A percentile compares a stretch with the other conserved stretches of the same genome.
Conservation (phyloP, 768 basidiomycete species). For the Kwoniella dejecticola region DNA sequence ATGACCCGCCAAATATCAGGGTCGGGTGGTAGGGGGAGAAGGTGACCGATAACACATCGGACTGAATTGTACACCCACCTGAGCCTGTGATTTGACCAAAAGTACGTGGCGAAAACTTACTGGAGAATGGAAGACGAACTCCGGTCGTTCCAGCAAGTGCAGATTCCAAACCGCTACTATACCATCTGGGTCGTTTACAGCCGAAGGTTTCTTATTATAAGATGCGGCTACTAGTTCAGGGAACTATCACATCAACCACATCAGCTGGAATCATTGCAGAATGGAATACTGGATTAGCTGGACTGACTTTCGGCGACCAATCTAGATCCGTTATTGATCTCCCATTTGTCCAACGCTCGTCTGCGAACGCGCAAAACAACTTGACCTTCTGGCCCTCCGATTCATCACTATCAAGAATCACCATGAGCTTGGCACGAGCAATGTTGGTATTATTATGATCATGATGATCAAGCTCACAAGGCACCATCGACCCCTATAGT, state of each 20-base stretch:
- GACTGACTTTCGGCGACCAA: conserved; percentile 89
- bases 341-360: conserved; percentile 87
- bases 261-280: neutral
- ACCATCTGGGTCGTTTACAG: conserved; percentile 92
- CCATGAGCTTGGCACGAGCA: neutral
- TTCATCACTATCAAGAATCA: conserved; percentile 66
- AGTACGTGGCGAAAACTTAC: conserved; percentile 59
- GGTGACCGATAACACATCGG: conserved; percentile 92
- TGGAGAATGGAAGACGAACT: conserved; percentile 98
- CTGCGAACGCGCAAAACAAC: conserved; percentile 89
- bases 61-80: too few species aligned
- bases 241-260: conserved; percentile 62
- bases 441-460: neutral
- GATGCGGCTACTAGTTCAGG: conserved; percentile 93
- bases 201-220: conserved; percentile 95
- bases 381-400: conserved; percentile 87
- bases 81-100: neutral
- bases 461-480: conserved; percentile 62
- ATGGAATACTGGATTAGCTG: neutral
- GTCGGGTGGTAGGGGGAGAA: conserved; percentile 99
- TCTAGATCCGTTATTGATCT: conserved; percentile 94
- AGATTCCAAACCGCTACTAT: conserved; percentile 97
- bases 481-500: conserved; percentile 83
- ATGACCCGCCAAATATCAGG: conserved; percentile 96
- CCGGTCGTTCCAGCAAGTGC: conserved; percentile 89